Conservation (phyloP, 2,329 filamentous ascomycete species). For the Monilinia aucupariae region DNA sequence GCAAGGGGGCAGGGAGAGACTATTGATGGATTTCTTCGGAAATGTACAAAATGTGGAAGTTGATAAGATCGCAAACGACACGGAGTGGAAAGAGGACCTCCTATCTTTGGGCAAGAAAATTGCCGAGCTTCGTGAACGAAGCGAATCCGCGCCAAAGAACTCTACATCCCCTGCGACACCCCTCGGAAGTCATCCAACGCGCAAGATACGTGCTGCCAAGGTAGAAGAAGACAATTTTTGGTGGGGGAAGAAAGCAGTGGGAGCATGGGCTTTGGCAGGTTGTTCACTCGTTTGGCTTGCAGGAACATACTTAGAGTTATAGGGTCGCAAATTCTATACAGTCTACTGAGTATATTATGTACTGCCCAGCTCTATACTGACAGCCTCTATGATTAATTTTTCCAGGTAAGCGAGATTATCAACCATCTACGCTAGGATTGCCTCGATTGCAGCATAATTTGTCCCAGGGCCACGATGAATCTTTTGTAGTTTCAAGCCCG, state of each 20-base stretch:
- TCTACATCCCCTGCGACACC: constrained; percentile 23
- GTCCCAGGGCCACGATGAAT: constrained; percentile 11
- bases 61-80: constrained; percentile 47
- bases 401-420: not conserved
- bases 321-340: not conserved
- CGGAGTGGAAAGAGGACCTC: constrained; percentile 65
- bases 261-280: constrained; percentile 56
- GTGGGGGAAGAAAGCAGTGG: constrained; percentile 60
- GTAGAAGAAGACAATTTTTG: constrained; percentile 61
- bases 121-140: constrained; percentile 43
- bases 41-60: constrained; percentile 97
- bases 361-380: not conserved
- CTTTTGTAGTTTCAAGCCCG: constrained; percentile 10
- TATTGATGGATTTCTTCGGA: constrained; percentile 95
- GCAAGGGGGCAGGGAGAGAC: constrained; percentile 65
- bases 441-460: constrained; percentile 15
- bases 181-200: constrained; percentile 18
- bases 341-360: not conserved
- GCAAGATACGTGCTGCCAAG: constrained; percentile 48
- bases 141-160: constrained; percentile 34
- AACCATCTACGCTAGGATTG: not conserved
- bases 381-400: not conserved
- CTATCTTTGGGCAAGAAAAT: constrained; percentile 67
- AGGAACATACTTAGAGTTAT: constrained; percentile 45
- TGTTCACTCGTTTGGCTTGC: constrained; percentile 56